Evolutionary conservation across 257 asterid species (phyloP).

Genomic region (Nicotiana tabacum): DNA sequence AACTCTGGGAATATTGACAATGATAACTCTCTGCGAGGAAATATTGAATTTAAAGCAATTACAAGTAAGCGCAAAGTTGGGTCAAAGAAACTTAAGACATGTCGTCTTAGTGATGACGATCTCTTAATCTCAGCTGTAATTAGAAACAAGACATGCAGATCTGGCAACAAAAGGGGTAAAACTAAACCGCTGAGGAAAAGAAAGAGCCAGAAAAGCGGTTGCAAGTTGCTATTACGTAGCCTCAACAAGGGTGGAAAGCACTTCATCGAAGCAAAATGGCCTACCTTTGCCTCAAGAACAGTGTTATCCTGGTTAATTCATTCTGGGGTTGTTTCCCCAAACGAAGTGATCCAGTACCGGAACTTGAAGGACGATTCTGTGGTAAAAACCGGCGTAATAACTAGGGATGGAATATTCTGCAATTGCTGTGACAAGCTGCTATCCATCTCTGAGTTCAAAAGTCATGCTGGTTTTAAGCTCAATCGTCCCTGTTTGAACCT

Average conservation of each 20-base stretch:
- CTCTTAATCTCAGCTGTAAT: constrained; percentile 76
- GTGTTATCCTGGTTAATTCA: constrained; percentile 88
- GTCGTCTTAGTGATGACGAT: constrained; percentile 58
- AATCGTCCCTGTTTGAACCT: constrained; percentile 65
- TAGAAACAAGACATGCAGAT: constrained; percentile 44
- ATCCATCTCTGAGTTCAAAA: constrained; percentile 66
- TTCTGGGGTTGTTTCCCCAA: constrained; percentile 54
- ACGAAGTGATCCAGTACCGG: constrained; percentile 76
- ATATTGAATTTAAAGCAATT: not conserved
- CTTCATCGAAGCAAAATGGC: constrained; percentile 69
- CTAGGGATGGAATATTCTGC: constrained; percentile 79
- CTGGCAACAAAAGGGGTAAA: constrained; percentile 46
- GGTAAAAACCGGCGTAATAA: constrained; percentile 69
- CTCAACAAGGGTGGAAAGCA: constrained; percentile 66
- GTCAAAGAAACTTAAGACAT: constrained; percentile 43
- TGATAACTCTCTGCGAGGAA: not conserved
- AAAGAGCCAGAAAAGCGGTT: constrained; percentile 67
- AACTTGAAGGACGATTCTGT: constrained; percentile 49
- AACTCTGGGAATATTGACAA: constrained; percentile 8
- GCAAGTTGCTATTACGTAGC: constrained; percentile 76
- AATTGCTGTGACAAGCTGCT: constrained; percentile 61
- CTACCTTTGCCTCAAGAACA: constrained; percentile 56
- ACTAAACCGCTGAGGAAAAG: constrained; percentile 50
- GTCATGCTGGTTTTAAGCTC: constrained; percentile 62
- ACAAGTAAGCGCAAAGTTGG: constrained; percentile 12